Conservation (phyloP, 2,329 filamentous ascomycete genomes). For the Fusarium albosuccineum region DNA sequence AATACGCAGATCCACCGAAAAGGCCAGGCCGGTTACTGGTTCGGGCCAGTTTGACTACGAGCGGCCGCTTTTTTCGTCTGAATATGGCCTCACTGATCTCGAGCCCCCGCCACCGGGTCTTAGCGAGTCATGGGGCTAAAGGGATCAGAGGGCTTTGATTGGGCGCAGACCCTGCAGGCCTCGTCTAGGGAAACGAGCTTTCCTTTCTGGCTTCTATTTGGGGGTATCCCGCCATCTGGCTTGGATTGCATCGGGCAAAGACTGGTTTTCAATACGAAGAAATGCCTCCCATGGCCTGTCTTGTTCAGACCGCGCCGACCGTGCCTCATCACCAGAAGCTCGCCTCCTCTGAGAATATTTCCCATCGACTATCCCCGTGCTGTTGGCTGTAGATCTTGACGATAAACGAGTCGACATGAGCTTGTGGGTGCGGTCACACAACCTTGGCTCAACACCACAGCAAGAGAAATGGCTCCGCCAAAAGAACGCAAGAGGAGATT, state of each 20-base stretch:
- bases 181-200: conserved; percentile 49
- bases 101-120: conserved; percentile 42
- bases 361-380: conserved; percentile 42
- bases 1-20: conserved; percentile 22
- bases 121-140: conserved; percentile 47
- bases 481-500: conserved; percentile 55
- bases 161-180: conserved; percentile 39
- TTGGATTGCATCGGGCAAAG: conserved; percentile 47
- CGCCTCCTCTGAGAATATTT: conserved; percentile 44
- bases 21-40: conserved; percentile 17
- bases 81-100: conserved; percentile 46
- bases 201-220: conserved; percentile 47
- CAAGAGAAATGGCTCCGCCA: conserved; percentile 49
- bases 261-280: conserved; percentile 46
- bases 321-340: conserved; percentile 36
- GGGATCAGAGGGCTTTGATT: conserved; percentile 41
- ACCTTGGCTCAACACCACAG: conserved; percentile 6
- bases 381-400: conserved; percentile 36
- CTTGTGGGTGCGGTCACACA: conserved; percentile 37
- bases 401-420: conserved; percentile 40
- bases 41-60: conserved; percentile 23
- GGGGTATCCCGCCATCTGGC: conserved; percentile 45
- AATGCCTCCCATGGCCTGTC: conserved; percentile 41
- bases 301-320: conserved; percentile 40
- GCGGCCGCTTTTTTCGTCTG: conserved; percentile 36